phyloP scores from a whole-genome alignment of 768 basidiomycete genomes.

The Fomitopsis pulvina region DNA sequence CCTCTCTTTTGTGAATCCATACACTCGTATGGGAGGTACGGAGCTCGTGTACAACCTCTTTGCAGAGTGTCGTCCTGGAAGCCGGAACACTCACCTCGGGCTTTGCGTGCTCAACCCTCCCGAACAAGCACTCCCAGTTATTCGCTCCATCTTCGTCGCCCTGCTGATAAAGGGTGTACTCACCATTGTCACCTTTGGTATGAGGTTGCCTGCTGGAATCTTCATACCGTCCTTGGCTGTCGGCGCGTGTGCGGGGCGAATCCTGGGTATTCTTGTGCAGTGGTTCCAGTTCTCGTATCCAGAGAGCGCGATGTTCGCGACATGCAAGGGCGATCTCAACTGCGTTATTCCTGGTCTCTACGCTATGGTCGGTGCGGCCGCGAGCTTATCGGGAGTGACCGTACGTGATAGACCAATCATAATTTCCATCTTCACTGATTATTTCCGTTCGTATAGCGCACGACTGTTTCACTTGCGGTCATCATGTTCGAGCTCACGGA shows the following conservation, averaged over 20 bases:
- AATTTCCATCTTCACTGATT: neutral
- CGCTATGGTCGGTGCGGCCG: slow-evolving; percentile 95
- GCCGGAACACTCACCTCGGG: slow-evolving; percentile 48
- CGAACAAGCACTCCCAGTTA: slow-evolving; percentile 52
- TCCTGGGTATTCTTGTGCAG: slow-evolving; percentile 78
- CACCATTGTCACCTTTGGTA: slow-evolving; percentile 89
- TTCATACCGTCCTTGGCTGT: slow-evolving; percentile 94
- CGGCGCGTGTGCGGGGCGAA: slow-evolving; percentile 88
- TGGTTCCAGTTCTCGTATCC: slow-evolving; percentile 64
- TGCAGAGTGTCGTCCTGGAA: slow-evolving; percentile 68
- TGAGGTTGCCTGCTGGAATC: slow-evolving; percentile 88
- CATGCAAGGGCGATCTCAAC: slow-evolving; percentile 55
- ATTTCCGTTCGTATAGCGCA: slow-evolving; percentile 45
- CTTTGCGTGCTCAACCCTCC: slow-evolving; percentile 68
- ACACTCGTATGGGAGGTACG: slow-evolving; percentile 89
- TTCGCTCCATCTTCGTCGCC: slow-evolving; percentile 62
- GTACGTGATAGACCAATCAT: slow-evolving; percentile 30
- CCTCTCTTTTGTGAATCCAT: slow-evolving; percentile 83
- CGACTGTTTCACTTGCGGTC: slow-evolving; percentile 90
- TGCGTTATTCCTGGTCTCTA: slow-evolving; percentile 90
- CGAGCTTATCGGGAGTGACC: slow-evolving; percentile 92
- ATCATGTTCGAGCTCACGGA: slow-evolving; percentile 89
- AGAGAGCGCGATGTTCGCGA: slow-evolving; percentile 49
- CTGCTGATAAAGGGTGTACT: slow-evolving; percentile 76
- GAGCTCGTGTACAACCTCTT: slow-evolving; percentile 92